These are phyloP conservation scores for Cnidoscolus chayamansa DNA, from an alignment of 441 rosid genomes.

Conservation along the genomic window DNA sequence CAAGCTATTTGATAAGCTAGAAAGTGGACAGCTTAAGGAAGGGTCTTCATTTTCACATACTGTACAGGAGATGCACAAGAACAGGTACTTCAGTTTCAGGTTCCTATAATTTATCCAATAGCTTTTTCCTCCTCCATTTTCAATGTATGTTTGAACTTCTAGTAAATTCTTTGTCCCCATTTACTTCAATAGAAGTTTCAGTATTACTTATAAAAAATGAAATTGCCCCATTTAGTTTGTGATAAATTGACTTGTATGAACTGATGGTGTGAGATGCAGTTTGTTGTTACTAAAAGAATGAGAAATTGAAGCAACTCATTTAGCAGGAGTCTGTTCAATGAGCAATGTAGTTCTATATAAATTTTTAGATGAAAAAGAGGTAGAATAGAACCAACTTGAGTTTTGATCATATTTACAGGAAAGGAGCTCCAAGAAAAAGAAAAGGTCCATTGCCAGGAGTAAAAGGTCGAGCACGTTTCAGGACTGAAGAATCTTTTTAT, in stretches of 20 bases:
- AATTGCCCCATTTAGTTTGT: not conserved
- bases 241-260: not conserved
- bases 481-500: slow-evolving; percentile 82
- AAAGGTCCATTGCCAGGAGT: slow-evolving; percentile 61
- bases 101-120: not conserved
- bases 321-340: not conserved
- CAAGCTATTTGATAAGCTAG: slow-evolving; percentile 61
- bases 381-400: slow-evolving; percentile 15
- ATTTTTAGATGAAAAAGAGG: too few species aligned
- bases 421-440: slow-evolving; percentile 81
- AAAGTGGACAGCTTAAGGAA: slow-evolving; percentile 52
- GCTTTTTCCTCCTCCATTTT: not conserved
- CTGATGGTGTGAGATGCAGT: not conserved
- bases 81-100: slow-evolving; percentile 38
- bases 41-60: slow-evolving; percentile 42
- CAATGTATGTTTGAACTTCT: not conserved
- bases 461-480: slow-evolving; percentile 67
- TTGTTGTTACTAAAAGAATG: not conserved
- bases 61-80: slow-evolving; percentile 63
- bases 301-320: not conserved
- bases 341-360: not conserved
- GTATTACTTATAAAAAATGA: not conserved
- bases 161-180: not conserved
- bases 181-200: not conserved
- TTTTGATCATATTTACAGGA: slow-evolving; percentile 41